A percentile compares a stretch with the other conserved stretches of the same genome.
These are phyloP conservation scores for Didymosphaeria variabile DNA, from an alignment of 2,329 filamentous ascomycete species.

Conservation along the genomic window DNA sequence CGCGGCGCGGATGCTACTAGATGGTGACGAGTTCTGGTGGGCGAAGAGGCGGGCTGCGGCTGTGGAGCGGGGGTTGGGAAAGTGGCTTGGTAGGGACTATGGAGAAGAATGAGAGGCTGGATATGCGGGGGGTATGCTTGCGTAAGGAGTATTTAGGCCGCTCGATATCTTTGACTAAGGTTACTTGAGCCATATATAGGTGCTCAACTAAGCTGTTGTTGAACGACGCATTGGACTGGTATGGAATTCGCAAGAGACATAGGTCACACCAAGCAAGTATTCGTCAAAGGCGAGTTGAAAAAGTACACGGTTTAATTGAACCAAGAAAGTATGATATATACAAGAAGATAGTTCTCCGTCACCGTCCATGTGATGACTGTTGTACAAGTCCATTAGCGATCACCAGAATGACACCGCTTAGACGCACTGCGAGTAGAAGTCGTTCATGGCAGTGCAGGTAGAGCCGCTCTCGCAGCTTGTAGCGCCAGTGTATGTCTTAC, in stretches of 20 bases:
- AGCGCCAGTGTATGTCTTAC: constrained; percentile 51
- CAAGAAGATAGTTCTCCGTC: constrained; percentile 6
- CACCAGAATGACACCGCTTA: neutral
- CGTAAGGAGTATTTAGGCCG: no score
- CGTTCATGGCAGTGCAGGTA: constrained; percentile 53
- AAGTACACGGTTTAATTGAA: neutral
- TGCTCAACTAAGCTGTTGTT: no score
- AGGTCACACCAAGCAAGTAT: no score
- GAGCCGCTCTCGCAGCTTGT: constrained; percentile 50
- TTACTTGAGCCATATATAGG: no score
- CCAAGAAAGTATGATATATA: constrained; percentile 10
- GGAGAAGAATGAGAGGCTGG: neutral
- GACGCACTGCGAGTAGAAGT: constrained; percentile 58
- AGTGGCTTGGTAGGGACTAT: neutral
- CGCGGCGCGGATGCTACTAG: neutral
- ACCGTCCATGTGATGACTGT: neutral
- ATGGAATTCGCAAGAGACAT: no score
- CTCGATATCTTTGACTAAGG: no score
- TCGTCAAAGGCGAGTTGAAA: neutral
- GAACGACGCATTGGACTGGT: no score
- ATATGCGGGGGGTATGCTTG: no score
- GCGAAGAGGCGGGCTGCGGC: neutral
- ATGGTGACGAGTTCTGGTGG: neutral
- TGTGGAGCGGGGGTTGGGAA: neutral
- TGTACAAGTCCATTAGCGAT: neutral